Evolutionary conservation across 2,329 filamentous ascomycete species (phyloP).

Genomic region (Calycina herbarum): DNA sequence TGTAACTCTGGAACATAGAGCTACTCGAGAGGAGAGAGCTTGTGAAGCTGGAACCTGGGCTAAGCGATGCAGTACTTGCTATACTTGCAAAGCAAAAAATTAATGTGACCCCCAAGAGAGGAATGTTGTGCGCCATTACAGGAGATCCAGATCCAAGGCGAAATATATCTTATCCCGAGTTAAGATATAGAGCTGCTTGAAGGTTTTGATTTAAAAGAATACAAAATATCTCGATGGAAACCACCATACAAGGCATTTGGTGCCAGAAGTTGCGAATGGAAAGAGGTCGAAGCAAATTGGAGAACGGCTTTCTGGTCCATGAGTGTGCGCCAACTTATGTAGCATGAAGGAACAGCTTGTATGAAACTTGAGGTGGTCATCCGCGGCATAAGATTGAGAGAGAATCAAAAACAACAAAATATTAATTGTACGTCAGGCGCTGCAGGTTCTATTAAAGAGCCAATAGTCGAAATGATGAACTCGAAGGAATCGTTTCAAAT

Average conservation of each 20-base stretch:
- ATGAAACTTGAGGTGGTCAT: no score
- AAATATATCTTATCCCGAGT: neutral
- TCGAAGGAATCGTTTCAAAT: no score
- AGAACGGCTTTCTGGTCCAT: neutral
- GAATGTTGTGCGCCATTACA: slow-evolving; percentile 2
- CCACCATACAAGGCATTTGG: no score
- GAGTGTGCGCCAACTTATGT: neutral
- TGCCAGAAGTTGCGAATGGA: neutral
- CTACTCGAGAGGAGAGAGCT: neutral
- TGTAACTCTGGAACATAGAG: slow-evolving; percentile 1
- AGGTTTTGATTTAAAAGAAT: neutral
- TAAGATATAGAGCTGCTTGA: neutral
- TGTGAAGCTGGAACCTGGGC: neutral
- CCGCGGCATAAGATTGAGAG: no score
- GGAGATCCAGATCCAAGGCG: neutral
- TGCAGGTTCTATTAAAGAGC: no score
- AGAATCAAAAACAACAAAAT: no score
- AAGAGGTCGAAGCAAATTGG: neutral
- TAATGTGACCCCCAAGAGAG: slow-evolving; percentile 3
- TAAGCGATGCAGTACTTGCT: neutral
- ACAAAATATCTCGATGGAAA: no score
- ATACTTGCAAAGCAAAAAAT: slow-evolving; percentile 1
- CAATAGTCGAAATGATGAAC: no score
- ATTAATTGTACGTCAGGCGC: no score
- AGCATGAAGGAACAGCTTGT: no score